Percentiles rank a stretch among this genome's conserved stretches.
phyloP scores from a whole-genome alignment of 2,329 filamentous ascomycete species.

The Xylariales sp. region DNA sequence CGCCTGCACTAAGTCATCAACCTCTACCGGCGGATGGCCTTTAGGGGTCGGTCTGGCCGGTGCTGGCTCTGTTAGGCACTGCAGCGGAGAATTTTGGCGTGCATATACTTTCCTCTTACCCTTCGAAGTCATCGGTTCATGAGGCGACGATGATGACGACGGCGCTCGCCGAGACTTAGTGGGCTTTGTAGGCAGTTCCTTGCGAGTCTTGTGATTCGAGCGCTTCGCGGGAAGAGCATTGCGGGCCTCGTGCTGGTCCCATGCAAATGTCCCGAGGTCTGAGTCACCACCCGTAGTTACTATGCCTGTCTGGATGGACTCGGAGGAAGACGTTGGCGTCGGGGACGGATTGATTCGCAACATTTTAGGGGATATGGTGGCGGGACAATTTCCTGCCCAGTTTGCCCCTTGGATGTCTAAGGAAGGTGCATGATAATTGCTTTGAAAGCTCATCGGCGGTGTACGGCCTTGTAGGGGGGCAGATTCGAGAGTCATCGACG shows the following conservation, averaged over 20 bases:
- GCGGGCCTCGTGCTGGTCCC: conserved; percentile 35
- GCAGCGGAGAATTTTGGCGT: conserved; percentile 20
- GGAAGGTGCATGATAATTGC: conserved; percentile 25
- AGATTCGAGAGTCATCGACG: conserved; percentile 44
- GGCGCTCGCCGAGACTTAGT: conserved; percentile 33
- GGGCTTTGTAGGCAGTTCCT: conserved; percentile 45
- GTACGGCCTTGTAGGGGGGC: conserved; percentile 26
- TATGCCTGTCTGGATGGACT: conserved; percentile 42
- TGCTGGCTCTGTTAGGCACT: conserved; percentile 22
- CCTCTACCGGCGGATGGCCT: conserved; percentile 6
- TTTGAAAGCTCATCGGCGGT: conserved; percentile 24
- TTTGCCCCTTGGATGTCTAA: conserved; percentile 20
- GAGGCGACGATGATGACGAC: conserved; percentile 11
- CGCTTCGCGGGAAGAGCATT: conserved; percentile 31
- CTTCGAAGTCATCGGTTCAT: conserved; percentile 27
- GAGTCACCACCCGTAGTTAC: conserved; percentile 30
- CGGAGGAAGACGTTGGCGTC: conserved; percentile 46
- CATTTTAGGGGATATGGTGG: conserved; percentile 49
- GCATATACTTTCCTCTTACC: conserved; percentile 28
- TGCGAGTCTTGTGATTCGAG: conserved; percentile 40
- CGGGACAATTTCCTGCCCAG: conserved; percentile 39
- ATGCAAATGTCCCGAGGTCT: conserved; percentile 36
- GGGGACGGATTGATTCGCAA: conserved; percentile 48
- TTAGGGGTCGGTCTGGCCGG: conserved; percentile 30
- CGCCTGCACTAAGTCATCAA: neutral